A percentile compares a stretch with the other conserved stretches of the same genome.
These are phyloP conservation scores for Fusarium sp. DNA, from an alignment of 2,329 filamentous ascomycete genomes.

Conservation along the genomic window DNA sequence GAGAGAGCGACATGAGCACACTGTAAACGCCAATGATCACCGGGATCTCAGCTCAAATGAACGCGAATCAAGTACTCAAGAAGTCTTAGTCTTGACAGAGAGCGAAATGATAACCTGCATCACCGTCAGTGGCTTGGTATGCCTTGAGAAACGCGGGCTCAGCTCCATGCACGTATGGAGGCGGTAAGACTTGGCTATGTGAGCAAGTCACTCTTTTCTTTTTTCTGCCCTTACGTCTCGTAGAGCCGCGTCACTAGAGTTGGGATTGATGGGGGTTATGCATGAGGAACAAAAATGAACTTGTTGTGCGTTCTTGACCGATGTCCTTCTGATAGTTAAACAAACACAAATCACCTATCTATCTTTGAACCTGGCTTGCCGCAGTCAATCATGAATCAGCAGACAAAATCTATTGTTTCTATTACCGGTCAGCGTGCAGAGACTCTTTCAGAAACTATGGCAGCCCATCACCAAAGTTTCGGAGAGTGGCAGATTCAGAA, in stretches of 20 bases:
- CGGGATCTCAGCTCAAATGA: not conserved
- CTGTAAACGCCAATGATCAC: not conserved
- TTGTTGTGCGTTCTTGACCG: not conserved
- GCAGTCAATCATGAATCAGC: not conserved
- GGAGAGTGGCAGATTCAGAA: not conserved
- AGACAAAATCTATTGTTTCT: not conserved
- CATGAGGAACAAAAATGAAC: not conserved
- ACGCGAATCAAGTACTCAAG: not conserved
- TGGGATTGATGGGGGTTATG: not conserved
- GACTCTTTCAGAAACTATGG: not conserved
- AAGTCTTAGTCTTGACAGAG: not conserved
- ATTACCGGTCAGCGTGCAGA: not conserved
- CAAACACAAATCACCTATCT: not conserved
- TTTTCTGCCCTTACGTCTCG: not conserved
- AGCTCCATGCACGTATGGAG: not conserved
- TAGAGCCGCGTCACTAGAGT: not conserved
- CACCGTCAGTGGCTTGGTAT: not conserved
- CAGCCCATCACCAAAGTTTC: not conserved
- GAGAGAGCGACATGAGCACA: not conserved
- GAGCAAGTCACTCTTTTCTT: not conserved
- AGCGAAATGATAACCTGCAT: not conserved
- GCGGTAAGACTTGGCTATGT: not conserved
- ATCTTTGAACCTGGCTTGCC: not conserved
- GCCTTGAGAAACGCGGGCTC: not conserved
- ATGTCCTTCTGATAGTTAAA: not conserved